These are phyloP conservation scores for Penicillium psychrosexuale DNA, from an alignment of 2,329 filamentous ascomycete genomes.

Conservation along the genomic window DNA sequence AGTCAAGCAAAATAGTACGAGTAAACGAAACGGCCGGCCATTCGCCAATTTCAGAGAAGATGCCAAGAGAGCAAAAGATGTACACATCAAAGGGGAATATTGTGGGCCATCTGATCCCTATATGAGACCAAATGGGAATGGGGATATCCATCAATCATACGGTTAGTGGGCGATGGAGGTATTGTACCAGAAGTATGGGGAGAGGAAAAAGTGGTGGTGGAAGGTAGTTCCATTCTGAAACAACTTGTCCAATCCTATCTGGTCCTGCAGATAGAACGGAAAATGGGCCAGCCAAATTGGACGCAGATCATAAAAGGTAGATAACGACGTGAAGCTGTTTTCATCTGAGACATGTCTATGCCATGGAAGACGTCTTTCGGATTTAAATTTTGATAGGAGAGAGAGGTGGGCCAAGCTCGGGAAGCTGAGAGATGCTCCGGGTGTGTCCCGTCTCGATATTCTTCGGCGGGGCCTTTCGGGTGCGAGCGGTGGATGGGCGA, in stretches of 20 bases:
- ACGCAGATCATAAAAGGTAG: background rate
- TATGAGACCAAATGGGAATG: slow-evolving; percentile 11
- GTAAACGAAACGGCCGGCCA: slow-evolving; percentile 6
- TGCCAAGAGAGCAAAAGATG: slow-evolving; percentile 12
- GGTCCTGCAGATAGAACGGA: slow-evolving; percentile 2
- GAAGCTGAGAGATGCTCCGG: slow-evolving; percentile 43
- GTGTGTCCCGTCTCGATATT: slow-evolving; percentile 36
- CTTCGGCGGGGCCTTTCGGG: slow-evolving; percentile 31
- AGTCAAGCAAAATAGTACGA: background rate
- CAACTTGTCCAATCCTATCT: slow-evolving; percentile 2
- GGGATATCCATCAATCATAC: background rate
- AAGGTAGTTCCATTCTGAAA: background rate
- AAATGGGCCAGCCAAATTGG: slow-evolving; percentile 20
- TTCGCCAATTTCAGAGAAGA: slow-evolving; percentile 9
- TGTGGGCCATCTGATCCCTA: slow-evolving; percentile 20
- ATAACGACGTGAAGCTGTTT: background rate
- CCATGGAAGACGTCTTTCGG: slow-evolving; percentile 17
- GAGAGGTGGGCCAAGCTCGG: slow-evolving; percentile 48
- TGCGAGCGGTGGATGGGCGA: slow-evolving; percentile 32
- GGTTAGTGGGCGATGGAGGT: background rate
- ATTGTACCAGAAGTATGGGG: background rate
- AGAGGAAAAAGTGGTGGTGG: background rate
- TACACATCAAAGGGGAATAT: slow-evolving; percentile 15
- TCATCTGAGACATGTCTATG: background rate
- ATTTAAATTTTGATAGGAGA: slow-evolving; percentile 50